A percentile compares a stretch with the other conserved stretches of the same genome.
These are phyloP conservation scores for Apophysomyces trapeziformis DNA, from an alignment of 371 early-diverging fungal genomes.

Conservation along the genomic window DNA sequence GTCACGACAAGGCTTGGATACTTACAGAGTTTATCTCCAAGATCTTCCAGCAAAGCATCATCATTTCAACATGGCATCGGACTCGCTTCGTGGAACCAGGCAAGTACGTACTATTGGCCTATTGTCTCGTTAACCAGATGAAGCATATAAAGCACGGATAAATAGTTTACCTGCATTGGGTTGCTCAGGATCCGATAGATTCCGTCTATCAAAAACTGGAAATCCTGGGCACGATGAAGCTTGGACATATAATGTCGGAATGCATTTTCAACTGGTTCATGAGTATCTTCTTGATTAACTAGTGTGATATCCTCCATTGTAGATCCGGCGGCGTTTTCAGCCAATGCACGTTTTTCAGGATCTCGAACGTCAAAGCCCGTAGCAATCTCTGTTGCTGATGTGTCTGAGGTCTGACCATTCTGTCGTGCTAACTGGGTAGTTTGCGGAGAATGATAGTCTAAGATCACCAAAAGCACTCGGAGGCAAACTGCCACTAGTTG, in stretches of 20 bases:
- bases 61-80: conserved; percentile 69
- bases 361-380: conserved; percentile 23
- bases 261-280: conserved; percentile 58
- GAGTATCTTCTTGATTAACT: neutral
- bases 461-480: conserved; percentile 68
- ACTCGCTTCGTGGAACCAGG: conserved; percentile 81
- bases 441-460: conserved; percentile 68
- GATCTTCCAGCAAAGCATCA: conserved; percentile 86
- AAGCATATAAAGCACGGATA: neutral
- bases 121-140: neutral
- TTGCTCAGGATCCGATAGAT: conserved; percentile 79
- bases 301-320: conserved; percentile 12
- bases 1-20: neutral
- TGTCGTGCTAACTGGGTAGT: conserved; percentile 29
- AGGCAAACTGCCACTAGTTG: conserved; percentile 71
- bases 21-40: conserved; percentile 77
- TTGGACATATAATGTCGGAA: conserved; percentile 78
- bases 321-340: conserved; percentile 25
- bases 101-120: conserved; percentile 76
- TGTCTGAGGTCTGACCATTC: conserved; percentile 20
- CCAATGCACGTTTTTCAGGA: conserved; percentile 23
- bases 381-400: conserved; percentile 17
- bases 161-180: conserved; percentile 67
- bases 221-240: conserved; percentile 80
- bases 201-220: conserved; percentile 73